phyloP scores from a whole-genome alignment of 78 protist species.

The Cyanophora paradoxa region DNA sequence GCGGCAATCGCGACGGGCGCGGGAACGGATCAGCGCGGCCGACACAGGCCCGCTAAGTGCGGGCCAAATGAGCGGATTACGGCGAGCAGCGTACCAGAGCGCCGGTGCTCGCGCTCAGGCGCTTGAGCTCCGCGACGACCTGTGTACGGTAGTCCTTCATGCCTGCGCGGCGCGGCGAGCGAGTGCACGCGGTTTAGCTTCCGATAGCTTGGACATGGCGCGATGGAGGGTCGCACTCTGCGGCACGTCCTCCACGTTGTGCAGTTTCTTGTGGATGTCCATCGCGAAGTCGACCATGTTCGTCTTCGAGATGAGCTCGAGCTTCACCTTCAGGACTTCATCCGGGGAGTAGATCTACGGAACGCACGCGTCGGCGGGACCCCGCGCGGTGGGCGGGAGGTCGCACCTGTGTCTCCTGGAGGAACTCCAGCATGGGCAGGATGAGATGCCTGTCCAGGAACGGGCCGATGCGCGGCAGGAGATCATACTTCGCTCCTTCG shows the following conservation, averaged over 20 bases:
- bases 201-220: neutral
- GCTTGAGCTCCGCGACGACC: constrained; percentile 3
- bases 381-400: too few relatives aligned
- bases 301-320: constrained; percentile 12
- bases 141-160: neutral
- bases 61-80: too few relatives aligned
- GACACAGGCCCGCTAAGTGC: too few relatives aligned
- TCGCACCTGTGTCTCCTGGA: neutral
- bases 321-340: neutral
- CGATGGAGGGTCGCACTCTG: neutral
- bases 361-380: neutral
- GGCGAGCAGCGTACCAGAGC: too few relatives aligned
- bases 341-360: constrained; percentile 10
- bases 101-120: neutral
- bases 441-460: constrained; percentile 18
- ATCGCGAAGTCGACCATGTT: constrained; percentile 18
- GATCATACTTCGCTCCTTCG: constrained; percentile 13
- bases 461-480: neutral
- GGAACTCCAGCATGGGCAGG: constrained; percentile 7
- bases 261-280: neutral
- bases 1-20: too few relatives aligned
- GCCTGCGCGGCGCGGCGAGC: neutral
- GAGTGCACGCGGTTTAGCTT: neutral
- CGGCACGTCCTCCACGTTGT: constrained; percentile 6
- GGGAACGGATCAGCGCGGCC: too few relatives aligned